Evolutionary conservation across 2,329 filamentous ascomycete genomes (phyloP), one percentile per base, ranked within the genome.

Genomic region (Talaromyces sp.): DNA sequence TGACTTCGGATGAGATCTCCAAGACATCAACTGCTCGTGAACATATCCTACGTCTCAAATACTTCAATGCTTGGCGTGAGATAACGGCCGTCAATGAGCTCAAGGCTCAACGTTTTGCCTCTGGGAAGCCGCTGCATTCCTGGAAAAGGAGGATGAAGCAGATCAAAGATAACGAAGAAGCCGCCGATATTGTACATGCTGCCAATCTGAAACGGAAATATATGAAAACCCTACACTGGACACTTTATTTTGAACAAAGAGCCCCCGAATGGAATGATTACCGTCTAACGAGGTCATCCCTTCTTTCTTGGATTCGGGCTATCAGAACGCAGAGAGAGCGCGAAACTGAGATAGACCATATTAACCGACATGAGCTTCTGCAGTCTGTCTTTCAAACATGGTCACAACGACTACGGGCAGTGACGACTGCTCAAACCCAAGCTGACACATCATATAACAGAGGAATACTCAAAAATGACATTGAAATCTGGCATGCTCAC

Each of bases 1-100:
- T 82, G 56, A 82, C 89, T 11, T 81, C 80, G 6, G 85, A 89
- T 14, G 85, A 90, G 67, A 78, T 86, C 17, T 81, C 85, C 63
- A 83, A 85, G 46, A 90, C 89, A 3, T 84, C 83, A 4, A 80
- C 85, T 48, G 90, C 89, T 21, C 82, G 88, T 63, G 80, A 85
- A 63, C 88, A 91, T 69, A 85, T 92, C 62, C 76, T 94, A 58
- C 81, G 87, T 59, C 85, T 83, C 12, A 83, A 84, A 59, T 87
- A 86, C 62, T 91, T 90, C 72, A 84, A 83, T 61, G 85, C 85
- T 8, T 91, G 88, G 88, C 80, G 83, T 27, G 81, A 85, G 61
- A 84, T 89, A 58, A 88, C 86, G 0, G 79, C 80, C 1, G 79
- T 85, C 55, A 86, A 88, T 64, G 81, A 85, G 59, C 67, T 80